A percentile compares a stretch with the other conserved stretches of the same genome.
phyloP scores from a whole-genome alignment of 495 filamentous ascomycete genomes.

The Sporormia fimetaria region DNA sequence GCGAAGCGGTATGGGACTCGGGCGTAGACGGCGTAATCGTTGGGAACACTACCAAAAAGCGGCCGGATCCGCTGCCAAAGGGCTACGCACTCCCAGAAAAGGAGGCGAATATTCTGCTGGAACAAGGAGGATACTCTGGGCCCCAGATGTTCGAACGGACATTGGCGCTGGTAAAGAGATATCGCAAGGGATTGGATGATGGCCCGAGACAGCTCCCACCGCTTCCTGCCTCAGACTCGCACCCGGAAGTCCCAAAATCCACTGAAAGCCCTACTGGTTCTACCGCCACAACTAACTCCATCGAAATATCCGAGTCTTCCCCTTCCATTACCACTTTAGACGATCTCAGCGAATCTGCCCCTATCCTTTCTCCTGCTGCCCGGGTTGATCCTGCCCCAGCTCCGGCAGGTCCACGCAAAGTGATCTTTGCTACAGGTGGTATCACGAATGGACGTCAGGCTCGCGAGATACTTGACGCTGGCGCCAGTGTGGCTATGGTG shows the following conservation, averaged over 20 bases:
- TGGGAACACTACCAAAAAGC: constrained; percentile 87
- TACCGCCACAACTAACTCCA: background rate
- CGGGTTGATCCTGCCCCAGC: constrained; percentile 4
- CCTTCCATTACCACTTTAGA: constrained; percentile 5
- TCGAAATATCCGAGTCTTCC: background rate
- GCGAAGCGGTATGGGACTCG: constrained; percentile 67
- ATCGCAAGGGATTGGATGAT: constrained; percentile 60
- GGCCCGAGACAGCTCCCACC: constrained; percentile 23
- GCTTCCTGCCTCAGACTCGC: constrained; percentile 4
- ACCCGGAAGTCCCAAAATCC: constrained; percentile 8
- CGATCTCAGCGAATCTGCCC: constrained; percentile 7
- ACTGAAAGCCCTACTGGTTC: constrained; percentile 12
- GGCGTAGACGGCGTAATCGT: constrained; percentile 93
- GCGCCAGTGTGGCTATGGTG: constrained; percentile 78
- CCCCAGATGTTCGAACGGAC: constrained; percentile 76
- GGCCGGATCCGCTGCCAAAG: constrained; percentile 54
- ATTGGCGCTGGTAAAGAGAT: constrained; percentile 60
- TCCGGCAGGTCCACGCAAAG: constrained; percentile 40
- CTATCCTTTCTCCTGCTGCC: background rate
- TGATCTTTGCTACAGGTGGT: constrained; percentile 84
- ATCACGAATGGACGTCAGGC: constrained; percentile 79
- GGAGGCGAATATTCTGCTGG: constrained; percentile 55
- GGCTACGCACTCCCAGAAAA: constrained; percentile 50
- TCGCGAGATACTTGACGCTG: constrained; percentile 63
- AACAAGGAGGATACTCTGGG: constrained; percentile 83